Evolutionary conservation across 257 asterid species (phyloP), one percentile per base, ranked within the genome.

Genomic region (Nicotiana undulata): DNA sequence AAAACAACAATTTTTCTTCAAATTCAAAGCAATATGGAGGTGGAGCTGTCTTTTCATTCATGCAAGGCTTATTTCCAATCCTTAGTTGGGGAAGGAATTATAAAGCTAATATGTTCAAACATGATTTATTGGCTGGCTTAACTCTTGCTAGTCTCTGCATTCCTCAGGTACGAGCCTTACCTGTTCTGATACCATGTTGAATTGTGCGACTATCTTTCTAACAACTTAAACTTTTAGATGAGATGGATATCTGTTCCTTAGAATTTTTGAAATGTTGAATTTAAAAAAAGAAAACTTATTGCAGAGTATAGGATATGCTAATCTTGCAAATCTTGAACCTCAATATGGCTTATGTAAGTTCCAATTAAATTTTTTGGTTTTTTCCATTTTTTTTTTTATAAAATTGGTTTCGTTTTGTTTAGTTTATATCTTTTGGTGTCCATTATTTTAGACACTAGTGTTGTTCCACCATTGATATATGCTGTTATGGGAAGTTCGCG

Each of bases 111-210:
- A 93, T 84, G 82, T 92, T 93, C 82, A 93, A 92, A 91, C 85
- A 86, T 22, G 97, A 93, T 67, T 80, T 93, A 51, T 75, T 92
- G 88, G 94, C 98, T 51, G 98, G 98, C 77, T 82, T 93, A 63
- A 92, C 97, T 80, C 97, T 93, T 34, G 98, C 97, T 64, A 92
- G 97, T 52, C 97, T 93, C 66, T 84, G 93, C 84, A 92, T 93
- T 86, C 98, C 98, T 82, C 98, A 92, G 93, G 98, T 91, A 15
- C 0, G 1, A n/a, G 51, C 26, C 20, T 59, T 32, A 5, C 16
- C 4, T 34, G 12, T 26, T 66, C 29, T 9, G 9, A 2, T 34
- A 31, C 28, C 3, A 32, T 18, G 75, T 65, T 18, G 51, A 40
- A 17, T 18, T 18, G 17, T 32, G 46, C 2, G 28, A 18, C 16